Evolutionary conservation across 495 filamentous ascomycete genomes (phyloP), one percentile per base, ranked within the genome.

Genomic region (Hyaloscypha variabilis): DNA sequence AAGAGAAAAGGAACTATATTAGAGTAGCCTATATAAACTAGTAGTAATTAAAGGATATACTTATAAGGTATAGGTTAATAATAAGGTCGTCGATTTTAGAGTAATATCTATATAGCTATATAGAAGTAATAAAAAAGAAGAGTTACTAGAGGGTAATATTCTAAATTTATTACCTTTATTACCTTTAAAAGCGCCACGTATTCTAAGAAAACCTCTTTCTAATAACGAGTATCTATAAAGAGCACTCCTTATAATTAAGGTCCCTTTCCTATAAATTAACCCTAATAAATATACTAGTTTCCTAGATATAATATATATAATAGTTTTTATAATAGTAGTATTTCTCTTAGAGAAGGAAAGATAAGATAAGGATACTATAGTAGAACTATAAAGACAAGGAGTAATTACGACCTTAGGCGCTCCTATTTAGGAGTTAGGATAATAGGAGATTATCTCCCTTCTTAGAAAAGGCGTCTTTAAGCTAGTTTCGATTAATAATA

Each of bases 1-100:
- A 30, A 25, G 55, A 58, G 55, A 58, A 30, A 21, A 21, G 11
- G 31, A 58, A 58, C 23, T 10, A 58, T 58, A 58, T 10, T 29
- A 58, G 21, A 8, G 14, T 28, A 23, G 25, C 50, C 26, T 58
- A 58, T 58, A 58, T 58, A 58, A 58, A 13, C 14, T 6, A 58
- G 13, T 28, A 13, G 55, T 23, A 28, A 58, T 28, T n/a, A n/a
- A n/a, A n/a, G n/a, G n/a, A 58, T 58, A 58, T 10, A 58, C 10
- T 14, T 6, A 14, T 14, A 8, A 25, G 24, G 25, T 28, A 28
- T 30, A 25, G 55, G 8, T 6, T 29, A 26, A 58, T 53, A 23
- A 23, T 53, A 10, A 23, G 17, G 8, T n/a, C 17, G 25, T 23
- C 50, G 6, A n/a, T 53, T 23, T 53, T 46, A 10, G 19, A 19